Evolutionary conservation across 2,329 filamentous ascomycete species (phyloP), one percentile per base, ranked within the genome.

Genomic region (Pezicula carpinea): DNA sequence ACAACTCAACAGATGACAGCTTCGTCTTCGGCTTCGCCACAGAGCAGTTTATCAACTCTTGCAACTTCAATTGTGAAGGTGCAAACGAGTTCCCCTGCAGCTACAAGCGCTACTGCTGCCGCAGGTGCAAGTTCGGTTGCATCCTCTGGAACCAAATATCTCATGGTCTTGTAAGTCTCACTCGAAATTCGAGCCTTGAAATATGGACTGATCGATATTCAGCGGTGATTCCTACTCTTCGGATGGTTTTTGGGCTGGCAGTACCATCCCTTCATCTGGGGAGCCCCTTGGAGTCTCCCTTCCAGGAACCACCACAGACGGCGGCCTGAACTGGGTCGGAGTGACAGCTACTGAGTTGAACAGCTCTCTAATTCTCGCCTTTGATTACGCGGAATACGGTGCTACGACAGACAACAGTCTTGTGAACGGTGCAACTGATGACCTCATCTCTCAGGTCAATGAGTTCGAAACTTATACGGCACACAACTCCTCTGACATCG

Each of bases 111-210:
- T 40, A 23, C 38, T 23, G 11, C 19, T 17, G 38, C 38, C 7
- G n/a, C 38, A 23, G 26, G 21, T 15, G 38, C 38, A 15, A 40
- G 38, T n/a, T 40, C 38, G 11, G 11, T 23, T n/a, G 38, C 38
- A 40, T 40, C 38, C 8, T 40, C 38, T n/a, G 38, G 38, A 40
- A 40, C 38, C 19, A 40, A 40, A 40, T 40, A 40, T n/a, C 38
- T 40, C 18, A 40, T 40, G 38, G 15, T 40, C 38, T 40, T 29
- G 38, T 40, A 40, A 40, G 38, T 15, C 19, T 22, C 3, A 14
- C n/a, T 22, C 6, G 15, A 15, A 40, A 29, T 40, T 26, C 4
- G 11, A 29, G 6, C 8, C 22, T 29, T 23, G 19, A 40, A 40
- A 13, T n/a, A 15, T 29, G 6, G 38, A 40, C 38, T 40, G n/a